Base-by-base conservation (phyloP, 1,284 basidiomycete genomes). In the Apiotrichum gracile region DNA sequence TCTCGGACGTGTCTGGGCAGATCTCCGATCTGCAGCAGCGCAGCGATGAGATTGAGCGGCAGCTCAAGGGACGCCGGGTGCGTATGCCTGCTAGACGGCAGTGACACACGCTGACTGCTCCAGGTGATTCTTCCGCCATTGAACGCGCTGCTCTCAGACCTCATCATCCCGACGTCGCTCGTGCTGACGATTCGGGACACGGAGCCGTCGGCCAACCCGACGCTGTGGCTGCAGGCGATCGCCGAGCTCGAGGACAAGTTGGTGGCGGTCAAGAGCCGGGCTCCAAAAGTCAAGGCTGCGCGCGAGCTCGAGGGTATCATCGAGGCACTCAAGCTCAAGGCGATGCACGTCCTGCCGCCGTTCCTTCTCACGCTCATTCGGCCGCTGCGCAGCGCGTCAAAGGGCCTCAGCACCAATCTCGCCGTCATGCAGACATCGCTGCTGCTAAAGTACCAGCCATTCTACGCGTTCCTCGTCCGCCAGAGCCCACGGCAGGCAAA, bases 1-100 rank as follows among this genome's bases (percentile, higher is more conserved):
- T 99, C 6, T 87, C 88, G 4, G 85, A 86, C 2, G 92, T 97
- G 5, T 97, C 94, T 3, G 88, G 90, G 0, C 93, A 98, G 69
- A 96, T 99, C 68, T 86, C 89, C 0, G 88, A 94, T 61, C 80
- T 99, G 24, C 94, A 98, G 70, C 81, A 83, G 57, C 82, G 90
- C 35, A 93, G 89, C 67, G 87, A 88, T 60, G 85, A 87, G 44
- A 94, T 98, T 45, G 93, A 97, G 61, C 83, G 82, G 55, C 82
- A 87, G 55, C 79, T 97, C 49, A 88, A 86, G 70, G 87, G 85
- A 44, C 81, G 92, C 52, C 81, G 85, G 73, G 91, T 93, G 63
- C 54, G 83, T 74, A 3, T 21, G 24, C 8, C 9, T 10, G 9
- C n/a, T 8, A 7, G 7, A 38, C n/a, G n/a, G n/a, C n/a, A 10